Evolutionary conservation across 2,329 filamentous ascomycete species (phyloP), one percentile per base, ranked within the genome.

Genomic region (Remersonia thermophila): DNA sequence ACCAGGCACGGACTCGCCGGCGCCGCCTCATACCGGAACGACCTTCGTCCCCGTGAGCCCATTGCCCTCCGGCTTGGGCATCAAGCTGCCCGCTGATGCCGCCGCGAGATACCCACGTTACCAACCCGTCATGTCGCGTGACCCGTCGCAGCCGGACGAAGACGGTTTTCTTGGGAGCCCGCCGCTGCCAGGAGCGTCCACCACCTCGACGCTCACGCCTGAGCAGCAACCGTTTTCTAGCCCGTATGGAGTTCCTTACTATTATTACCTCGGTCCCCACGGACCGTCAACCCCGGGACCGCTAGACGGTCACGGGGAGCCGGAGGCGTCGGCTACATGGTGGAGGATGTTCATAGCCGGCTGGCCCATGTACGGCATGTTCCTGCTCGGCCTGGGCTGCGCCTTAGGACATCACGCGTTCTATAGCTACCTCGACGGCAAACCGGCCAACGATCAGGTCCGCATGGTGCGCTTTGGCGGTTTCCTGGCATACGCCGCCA

Each of bases 401-500:
- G 47, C 47, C 13, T 35, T 34, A 6, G 39, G 34, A 11, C 47
- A 49, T 28, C 47, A 49, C 27, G 27, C 34, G 3, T 48, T 49
- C 23, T 49, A 49, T 31, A 30, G 16, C 15, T 27, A 28, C 9
- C 39, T 49, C 6, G 30, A 42, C 16, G 40, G 42, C 4, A 42
- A 37, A 26, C 45, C 44, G 6, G 47, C 46, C 16, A 42, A 47
- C 18, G 42, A 48, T 33, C 47, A 49, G 41, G 37, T 49, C 20
- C 30, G 26, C 28, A 48, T 48, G 45, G 44, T 47, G 35, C 41
- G 47, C 12, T 43, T 45, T 11, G 47, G 47, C 15, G 41, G 39
- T 30, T 20, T 48, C 7, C 26, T 49, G 17, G 43, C 47, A 1
- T 49, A 49, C 35, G 37, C 40, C 2, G 27, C 44, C 25, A 49